Conservation (phyloP, 2,329 filamentous ascomycete species). For the Colletotrichum acutatum region DNA sequence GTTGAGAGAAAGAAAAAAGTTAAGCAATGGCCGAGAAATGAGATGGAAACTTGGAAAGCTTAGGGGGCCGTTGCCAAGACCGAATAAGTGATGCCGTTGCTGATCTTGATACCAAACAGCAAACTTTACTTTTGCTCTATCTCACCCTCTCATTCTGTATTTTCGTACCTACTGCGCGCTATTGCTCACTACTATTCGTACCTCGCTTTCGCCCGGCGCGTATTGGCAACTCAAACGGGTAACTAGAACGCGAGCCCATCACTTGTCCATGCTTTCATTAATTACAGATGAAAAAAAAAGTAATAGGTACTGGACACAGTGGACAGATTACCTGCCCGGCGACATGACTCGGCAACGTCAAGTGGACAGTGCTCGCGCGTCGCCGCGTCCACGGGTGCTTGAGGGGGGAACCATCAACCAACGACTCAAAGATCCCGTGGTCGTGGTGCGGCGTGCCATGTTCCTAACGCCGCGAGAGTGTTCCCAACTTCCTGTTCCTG, state of each 20-base stretch:
- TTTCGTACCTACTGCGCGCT: too few species aligned
- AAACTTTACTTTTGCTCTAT: not conserved
- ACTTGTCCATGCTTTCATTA: not conserved
- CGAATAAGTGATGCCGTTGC: not conserved
- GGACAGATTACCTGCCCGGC: not conserved
- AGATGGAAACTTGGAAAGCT: not conserved
- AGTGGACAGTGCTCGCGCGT: not conserved
- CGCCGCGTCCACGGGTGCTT: too few species aligned
- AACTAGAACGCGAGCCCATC: not conserved
- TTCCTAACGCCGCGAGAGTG: not conserved
- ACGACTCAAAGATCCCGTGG: not conserved
- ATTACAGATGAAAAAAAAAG: too few species aligned
- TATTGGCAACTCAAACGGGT: not conserved
- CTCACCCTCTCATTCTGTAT: too few species aligned
- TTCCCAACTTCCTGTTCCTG: too few species aligned
- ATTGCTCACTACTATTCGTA: not conserved
- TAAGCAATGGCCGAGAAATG: not conserved
- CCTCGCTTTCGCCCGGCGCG: not conserved
- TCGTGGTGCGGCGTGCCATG: not conserved
- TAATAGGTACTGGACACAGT: too few species aligned
- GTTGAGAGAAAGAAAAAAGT: not conserved
- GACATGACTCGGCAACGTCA: conserved; percentile 6
- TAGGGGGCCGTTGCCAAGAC: too few species aligned
- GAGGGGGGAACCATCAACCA: not conserved
- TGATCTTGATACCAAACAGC: not conserved